Conservation (phyloP, 2,329 filamentous ascomycete species). For the Emydomyces testavorans region DNA sequence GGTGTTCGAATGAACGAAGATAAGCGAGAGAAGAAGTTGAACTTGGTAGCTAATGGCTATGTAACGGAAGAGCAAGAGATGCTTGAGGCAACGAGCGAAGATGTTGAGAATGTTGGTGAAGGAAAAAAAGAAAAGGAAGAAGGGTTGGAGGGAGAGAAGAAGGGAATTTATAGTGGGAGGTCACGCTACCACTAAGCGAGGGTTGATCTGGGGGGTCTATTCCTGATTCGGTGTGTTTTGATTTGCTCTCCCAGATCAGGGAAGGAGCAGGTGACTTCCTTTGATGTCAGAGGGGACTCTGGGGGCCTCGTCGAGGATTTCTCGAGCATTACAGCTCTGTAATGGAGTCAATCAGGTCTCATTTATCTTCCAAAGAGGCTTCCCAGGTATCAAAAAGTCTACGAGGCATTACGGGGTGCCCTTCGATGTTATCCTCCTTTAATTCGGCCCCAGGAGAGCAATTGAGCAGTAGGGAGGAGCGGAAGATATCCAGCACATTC, state of each 20-base stretch:
- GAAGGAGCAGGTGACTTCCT: conserved; percentile 8
- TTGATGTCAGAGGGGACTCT: background rate
- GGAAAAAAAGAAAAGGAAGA: conserved; percentile 9
- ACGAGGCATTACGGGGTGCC: background rate
- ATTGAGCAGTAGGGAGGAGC: background rate
- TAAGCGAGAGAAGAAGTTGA: background rate
- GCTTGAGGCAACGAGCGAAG: background rate
- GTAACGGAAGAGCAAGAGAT: conserved; percentile 4
- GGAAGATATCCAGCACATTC: background rate
- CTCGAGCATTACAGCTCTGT: background rate
- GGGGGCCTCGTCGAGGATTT: background rate
- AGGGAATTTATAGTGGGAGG: conserved; percentile 13
- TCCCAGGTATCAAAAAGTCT: background rate
- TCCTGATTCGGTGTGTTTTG: conserved; percentile 6
- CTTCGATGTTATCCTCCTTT: background rate
- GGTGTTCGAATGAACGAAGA: background rate
- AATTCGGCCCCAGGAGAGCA: background rate
- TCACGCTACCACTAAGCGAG: conserved; percentile 11
- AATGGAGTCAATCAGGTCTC: background rate
- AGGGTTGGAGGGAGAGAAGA: conserved; percentile 2
- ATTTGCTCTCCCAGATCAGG: conserved; percentile 1
- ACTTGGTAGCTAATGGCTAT: background rate
- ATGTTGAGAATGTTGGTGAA: conserved; percentile 9
- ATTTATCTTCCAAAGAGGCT: background rate
- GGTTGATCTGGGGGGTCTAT: conserved; percentile 1